Percentiles rank a stretch among this genome's conserved stretches.
Conservation (phyloP, 2,329 filamentous ascomycete species). For the Chaetomium olivaceum region DNA sequence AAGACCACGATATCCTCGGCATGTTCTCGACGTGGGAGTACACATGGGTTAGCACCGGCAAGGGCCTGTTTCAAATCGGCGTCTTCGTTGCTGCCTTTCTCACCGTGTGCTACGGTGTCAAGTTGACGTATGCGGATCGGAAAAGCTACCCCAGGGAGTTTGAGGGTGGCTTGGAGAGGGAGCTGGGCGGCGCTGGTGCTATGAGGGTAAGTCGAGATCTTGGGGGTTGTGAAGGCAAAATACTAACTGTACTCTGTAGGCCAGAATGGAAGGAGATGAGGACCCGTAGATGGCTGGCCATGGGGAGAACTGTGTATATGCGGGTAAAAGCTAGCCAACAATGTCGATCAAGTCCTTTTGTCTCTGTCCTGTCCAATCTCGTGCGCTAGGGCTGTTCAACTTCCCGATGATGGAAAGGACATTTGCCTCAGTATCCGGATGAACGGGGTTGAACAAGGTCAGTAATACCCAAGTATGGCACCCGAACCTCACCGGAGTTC, state of each 20-base stretch:
- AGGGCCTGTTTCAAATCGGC: conserved; percentile 67
- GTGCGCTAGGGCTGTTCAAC: neutral
- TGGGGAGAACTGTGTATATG: conserved; percentile 26
- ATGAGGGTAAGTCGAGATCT: conserved; percentile 59
- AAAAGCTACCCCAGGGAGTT: conserved; percentile 69
- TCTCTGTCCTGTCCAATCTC: neutral
- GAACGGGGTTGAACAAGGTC: neutral
- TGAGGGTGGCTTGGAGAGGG: conserved; percentile 69
- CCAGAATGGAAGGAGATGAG: conserved; percentile 56
- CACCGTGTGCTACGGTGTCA: conserved; percentile 66
- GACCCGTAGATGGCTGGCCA: conserved; percentile 49
- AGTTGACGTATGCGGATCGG: conserved; percentile 70
- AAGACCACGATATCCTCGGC: conserved; percentile 91
- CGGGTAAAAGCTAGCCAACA: conserved; percentile 11
- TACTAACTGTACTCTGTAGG: conserved; percentile 41
- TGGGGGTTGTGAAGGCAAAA: neutral
- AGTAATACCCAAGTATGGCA: no score
- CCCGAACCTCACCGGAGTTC: neutral
- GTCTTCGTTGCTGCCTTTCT: conserved; percentile 65
- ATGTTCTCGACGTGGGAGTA: conserved; percentile 90
- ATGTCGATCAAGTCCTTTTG: conserved; percentile 22
- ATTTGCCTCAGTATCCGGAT: neutral
- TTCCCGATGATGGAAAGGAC: neutral
- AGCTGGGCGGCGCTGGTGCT: conserved; percentile 70
- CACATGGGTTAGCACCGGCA: conserved; percentile 73